These are phyloP conservation scores for Stemphylium vesicarium DNA, from an alignment of 2,329 filamentous ascomycete species.

Conservation along the genomic window DNA sequence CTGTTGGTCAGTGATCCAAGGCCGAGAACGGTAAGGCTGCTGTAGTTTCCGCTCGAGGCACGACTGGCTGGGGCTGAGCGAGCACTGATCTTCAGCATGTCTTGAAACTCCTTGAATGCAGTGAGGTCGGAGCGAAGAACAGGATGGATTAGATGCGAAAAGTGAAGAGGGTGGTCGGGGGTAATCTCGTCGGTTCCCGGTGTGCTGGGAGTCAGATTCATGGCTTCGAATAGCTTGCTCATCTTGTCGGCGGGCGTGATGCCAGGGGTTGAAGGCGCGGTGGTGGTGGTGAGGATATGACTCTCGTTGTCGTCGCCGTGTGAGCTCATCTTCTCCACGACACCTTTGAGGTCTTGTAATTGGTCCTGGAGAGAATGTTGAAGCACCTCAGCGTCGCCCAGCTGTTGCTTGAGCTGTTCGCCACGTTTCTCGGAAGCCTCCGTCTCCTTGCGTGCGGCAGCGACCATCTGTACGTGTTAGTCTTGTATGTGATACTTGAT, in stretches of 20 bases:
- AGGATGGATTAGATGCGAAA: constrained; percentile 82
- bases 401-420: constrained; percentile 82
- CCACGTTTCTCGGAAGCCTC: constrained; percentile 83
- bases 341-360: constrained; percentile 84
- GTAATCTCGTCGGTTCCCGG: constrained; percentile 59
- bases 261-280: constrained; percentile 80
- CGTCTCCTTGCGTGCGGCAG: constrained; percentile 82
- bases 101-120: constrained; percentile 84
- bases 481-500: background rate
- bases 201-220: constrained; percentile 59
- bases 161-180: constrained; percentile 71
- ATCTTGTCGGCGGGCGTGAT: constrained; percentile 64
- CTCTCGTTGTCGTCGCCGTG: constrained; percentile 75
- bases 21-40: constrained; percentile 66
- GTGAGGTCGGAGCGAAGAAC: constrained; percentile 81
- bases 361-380: constrained; percentile 93
- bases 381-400: constrained; percentile 84
- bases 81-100: constrained; percentile 71
- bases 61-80: constrained; percentile 67
- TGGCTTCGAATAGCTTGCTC: constrained; percentile 65
- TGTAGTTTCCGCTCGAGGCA: constrained; percentile 73
- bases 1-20: constrained; percentile 58
- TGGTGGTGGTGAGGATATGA: constrained; percentile 66
- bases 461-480: constrained; percentile 73
- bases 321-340: constrained; percentile 85